Evolutionary conservation across 2,329 filamentous ascomycete genomes (phyloP).

Genomic region (Monilinia aucupariae): DNA sequence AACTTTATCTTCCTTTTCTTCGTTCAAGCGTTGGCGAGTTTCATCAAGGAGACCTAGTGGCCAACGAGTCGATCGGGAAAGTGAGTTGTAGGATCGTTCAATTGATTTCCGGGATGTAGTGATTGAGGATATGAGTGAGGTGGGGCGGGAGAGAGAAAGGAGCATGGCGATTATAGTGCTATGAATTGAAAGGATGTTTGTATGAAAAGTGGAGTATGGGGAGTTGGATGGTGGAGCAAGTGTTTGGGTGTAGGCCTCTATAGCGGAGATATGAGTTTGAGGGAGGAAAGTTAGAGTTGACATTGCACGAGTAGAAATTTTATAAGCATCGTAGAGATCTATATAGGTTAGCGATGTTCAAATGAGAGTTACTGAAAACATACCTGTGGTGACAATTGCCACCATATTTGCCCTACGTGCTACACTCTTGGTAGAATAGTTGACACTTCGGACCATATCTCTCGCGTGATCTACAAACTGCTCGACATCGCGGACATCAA

Average conservation of each 20-base stretch:
- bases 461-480: conserved; percentile 87
- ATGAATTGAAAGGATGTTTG: conserved; percentile 72
- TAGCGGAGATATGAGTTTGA: conserved; percentile 58
- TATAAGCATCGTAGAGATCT: conserved; percentile 65
- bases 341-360: conserved; percentile 32
- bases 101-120: conserved; percentile 67
- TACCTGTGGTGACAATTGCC: conserved; percentile 58
- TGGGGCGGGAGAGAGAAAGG: conserved; percentile 70
- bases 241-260: conserved; percentile 65
- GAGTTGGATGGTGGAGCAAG: conserved; percentile 64
- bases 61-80: conserved; percentile 72
- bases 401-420: conserved; percentile 73
- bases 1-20: conserved; percentile 79
- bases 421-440: conserved; percentile 75
- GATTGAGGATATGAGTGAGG: conserved; percentile 72
- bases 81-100: conserved; percentile 69
- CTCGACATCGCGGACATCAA: conserved; percentile 82
- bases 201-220: conserved; percentile 68
- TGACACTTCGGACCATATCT: conserved; percentile 81
- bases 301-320: conserved; percentile 48
- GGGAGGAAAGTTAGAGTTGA: conserved; percentile 63
- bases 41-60: conserved; percentile 80
- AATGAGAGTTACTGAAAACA: conserved; percentile 23
- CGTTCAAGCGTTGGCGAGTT: conserved; percentile 71
- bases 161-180: conserved; percentile 79